Evolutionary conservation across 2,329 filamentous ascomycete genomes (phyloP).

Genomic region (Fusarium sp.): DNA sequence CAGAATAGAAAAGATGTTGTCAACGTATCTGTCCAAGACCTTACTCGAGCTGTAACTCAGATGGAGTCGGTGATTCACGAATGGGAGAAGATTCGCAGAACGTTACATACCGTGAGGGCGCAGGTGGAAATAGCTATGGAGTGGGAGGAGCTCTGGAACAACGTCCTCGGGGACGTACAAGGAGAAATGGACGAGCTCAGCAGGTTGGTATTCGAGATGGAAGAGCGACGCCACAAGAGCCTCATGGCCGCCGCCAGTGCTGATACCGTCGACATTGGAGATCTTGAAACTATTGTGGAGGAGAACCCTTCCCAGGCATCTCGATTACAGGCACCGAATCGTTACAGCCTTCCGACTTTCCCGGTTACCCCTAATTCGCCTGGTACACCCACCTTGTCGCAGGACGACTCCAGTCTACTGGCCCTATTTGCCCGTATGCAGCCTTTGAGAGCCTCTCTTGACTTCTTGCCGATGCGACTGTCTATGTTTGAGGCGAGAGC

Average conservation of each 20-base stretch:
- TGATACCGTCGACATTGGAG: conserved; percentile 83
- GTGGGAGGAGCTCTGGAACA: conserved; percentile 98
- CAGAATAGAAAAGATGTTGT: conserved; percentile 84
- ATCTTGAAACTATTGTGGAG: conserved; percentile 93
- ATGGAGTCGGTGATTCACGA: conserved; percentile 90
- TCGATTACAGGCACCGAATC: conserved; percentile 70
- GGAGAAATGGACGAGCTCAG: conserved; percentile 86
- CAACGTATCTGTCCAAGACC: conserved; percentile 77
- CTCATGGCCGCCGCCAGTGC: conserved; percentile 74
- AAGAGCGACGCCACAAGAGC: conserved; percentile 90
- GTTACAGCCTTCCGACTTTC: conserved; percentile 78
- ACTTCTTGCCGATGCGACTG: conserved; percentile 95
- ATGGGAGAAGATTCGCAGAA: conserved; percentile 86
- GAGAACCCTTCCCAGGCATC: conserved; percentile 76
- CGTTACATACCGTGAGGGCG: conserved; percentile 83
- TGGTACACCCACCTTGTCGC: conserved; percentile 68
- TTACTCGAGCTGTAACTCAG: conserved; percentile 83
- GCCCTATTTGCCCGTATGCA: conserved; percentile 97
- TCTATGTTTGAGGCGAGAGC: conserved; percentile 88
- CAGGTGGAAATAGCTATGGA: conserved; percentile 99
- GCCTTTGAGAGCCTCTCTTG: conserved; percentile 89
- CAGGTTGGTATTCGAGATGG: conserved; percentile 95
- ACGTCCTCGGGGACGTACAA: conserved; percentile 92
- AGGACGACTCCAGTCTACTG: conserved; percentile 90
- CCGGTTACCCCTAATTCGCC: conserved; percentile 75